A percentile compares a stretch with the other conserved stretches of the same genome.
Conservation (phyloP, 345 rosid species). For the Kernera saxatilis region DNA sequence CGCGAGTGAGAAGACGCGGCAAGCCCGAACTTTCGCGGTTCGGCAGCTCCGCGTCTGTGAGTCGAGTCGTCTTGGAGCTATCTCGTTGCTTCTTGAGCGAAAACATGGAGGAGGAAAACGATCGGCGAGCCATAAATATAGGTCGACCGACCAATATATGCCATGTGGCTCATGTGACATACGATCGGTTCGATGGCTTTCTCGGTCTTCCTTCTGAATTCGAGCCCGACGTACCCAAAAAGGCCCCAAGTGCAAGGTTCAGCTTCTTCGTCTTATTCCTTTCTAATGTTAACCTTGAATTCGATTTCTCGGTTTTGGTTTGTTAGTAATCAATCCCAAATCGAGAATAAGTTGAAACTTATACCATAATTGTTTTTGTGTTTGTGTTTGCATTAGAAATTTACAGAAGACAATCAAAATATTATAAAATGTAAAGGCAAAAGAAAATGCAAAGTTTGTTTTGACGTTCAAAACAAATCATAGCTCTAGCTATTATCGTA, state of each 20-base stretch:
- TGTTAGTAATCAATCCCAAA: background rate
- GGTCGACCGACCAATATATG: slow-evolving; percentile 76
- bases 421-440: background rate
- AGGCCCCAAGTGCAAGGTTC: slow-evolving; percentile 89
- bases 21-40: slow-evolving; percentile 23
- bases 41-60: slow-evolving; percentile 23
- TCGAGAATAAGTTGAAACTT: too few species aligned
- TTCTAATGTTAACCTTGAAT: too few species aligned
- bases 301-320: too few species aligned
- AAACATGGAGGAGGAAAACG: slow-evolving; percentile 21
- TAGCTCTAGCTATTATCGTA: too few species aligned
- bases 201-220: slow-evolving; percentile 92
- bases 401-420: background rate
- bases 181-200: slow-evolving; percentile 85
- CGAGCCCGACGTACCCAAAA: slow-evolving; percentile 80
- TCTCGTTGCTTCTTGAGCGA: slow-evolving; percentile 27
- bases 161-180: slow-evolving; percentile 89
- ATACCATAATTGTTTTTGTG: background rate
- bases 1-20: slow-evolving; percentile 13
- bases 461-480: background rate
- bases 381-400: background rate
- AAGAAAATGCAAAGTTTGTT: background rate
- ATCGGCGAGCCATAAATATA: slow-evolving; percentile 68
- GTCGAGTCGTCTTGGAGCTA: slow-evolving; percentile 17
- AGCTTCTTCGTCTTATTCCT: background rate